Percentiles rank a stretch among this genome's conserved stretches.
Evolutionary conservation across 2,329 filamentous ascomycete species (phyloP).

Genomic region (Cladorrhinum sp.): DNA sequence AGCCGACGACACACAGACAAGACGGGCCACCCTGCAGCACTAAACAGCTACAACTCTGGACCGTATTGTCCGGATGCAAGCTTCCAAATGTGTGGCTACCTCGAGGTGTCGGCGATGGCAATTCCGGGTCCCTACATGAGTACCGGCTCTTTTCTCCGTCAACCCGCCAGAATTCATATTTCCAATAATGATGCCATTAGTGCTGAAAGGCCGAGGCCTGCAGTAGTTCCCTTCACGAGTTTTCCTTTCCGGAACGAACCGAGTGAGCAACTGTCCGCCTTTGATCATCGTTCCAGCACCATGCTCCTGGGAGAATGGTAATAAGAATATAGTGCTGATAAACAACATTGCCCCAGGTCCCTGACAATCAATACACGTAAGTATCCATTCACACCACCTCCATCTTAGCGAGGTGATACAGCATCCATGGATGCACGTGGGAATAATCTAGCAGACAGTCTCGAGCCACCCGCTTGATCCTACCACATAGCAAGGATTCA

Average conservation of each 20-base stretch:
- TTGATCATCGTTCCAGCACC: not conserved
- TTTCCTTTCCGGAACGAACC: not conserved
- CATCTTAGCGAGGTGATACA: constrained; percentile 6
- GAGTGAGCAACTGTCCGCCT: not conserved
- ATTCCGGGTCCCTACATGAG: constrained; percentile 1
- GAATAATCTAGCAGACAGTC: not conserved
- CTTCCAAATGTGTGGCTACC: not conserved
- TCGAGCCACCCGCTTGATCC: not conserved
- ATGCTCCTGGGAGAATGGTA: not conserved
- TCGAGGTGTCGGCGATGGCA: not conserved
- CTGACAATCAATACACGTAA: not conserved
- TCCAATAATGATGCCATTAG: not conserved
- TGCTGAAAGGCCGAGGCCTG: not conserved
- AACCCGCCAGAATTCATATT: not conserved
- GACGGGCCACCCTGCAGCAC: not conserved
- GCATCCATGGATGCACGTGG: constrained; percentile 3
- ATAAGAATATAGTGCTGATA: not conserved
- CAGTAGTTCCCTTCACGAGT: not conserved
- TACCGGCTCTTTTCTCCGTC: not conserved
- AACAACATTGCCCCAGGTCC: not conserved
- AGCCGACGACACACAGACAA: not conserved
- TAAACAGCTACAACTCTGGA: not conserved
- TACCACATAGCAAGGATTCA: no score
- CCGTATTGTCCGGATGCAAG: not conserved
- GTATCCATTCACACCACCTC: not conserved